Evolutionary conservation across 2,329 filamentous ascomycete genomes (phyloP), one percentile per base, ranked within the genome.

Genomic region (Ophiostoma quercus): DNA sequence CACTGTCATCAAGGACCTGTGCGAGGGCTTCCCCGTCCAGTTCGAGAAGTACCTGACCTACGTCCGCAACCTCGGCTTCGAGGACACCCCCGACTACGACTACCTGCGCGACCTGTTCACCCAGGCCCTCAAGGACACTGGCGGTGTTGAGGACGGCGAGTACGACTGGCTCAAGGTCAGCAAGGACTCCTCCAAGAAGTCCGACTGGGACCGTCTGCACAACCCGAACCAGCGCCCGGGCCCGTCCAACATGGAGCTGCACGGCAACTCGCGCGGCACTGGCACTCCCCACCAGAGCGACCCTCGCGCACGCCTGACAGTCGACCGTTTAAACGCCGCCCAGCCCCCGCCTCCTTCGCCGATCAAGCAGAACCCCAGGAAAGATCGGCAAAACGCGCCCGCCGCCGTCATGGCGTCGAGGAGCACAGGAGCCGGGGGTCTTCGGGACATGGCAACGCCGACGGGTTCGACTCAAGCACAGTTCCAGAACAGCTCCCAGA

Each of bases 151-250:
- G 79, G 95, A 99, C 80, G 95, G 95, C 77, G 94, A 98, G 79
- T 99, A 98, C 80, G 95, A 99, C 82, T 99, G 95, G 95, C 97
- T 98, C 92, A 97, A 97, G 85, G 85, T 97, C 75, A 95, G 92
- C 83, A 88, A 88, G 79, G 84, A 86, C 77, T 67, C 39, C 32
- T 83, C 85, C 76, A 92, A 93, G 81, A 95, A 96, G 82, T 93
- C 93, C 81, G 88, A 87, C 71, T 92, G 92, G 79, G 90, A 91
- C 76, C 90, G 91, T 79, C 84, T 92, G 75, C 92, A 94, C 82
- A 90, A 92, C 82, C 87, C 90, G 78, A 92, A 93, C 80, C 85
- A 84, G 71, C 84, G 91, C 76, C 92, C 90, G 74, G 92, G 94
- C 78, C 88, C 92, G 65, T 96, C 94, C 73, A 89, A 91, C 76